phyloP scores from a whole-genome alignment of 805 yeast species.

The Scheffersomyces stipitis region DNA sequence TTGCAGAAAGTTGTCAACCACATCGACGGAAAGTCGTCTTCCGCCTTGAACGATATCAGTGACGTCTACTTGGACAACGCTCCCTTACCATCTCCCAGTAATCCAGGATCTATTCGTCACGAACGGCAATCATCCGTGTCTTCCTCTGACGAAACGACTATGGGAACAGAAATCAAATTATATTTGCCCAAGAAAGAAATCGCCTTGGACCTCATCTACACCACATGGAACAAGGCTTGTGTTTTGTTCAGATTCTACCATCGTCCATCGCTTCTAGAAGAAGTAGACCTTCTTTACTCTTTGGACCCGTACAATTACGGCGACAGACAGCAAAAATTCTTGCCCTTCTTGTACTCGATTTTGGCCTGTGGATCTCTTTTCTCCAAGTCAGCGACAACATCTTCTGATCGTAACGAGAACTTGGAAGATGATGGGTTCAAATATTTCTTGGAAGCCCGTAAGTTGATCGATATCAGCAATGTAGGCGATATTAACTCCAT shows the following conservation, averaged over 20 bases:
- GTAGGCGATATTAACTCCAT: constrained; percentile 80
- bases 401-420: constrained; percentile 27
- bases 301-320: constrained; percentile 72
- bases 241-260: constrained; percentile 84
- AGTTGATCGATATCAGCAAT: constrained; percentile 77
- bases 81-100: constrained; percentile 1
- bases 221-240: constrained; percentile 85
- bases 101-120: not conserved
- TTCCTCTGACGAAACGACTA: constrained; percentile 22
- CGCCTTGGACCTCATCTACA: constrained; percentile 67
- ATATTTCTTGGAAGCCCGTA: constrained; percentile 79
- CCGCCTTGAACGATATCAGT: constrained; percentile 22
- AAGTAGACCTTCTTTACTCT: constrained; percentile 72
- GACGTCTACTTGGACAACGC: constrained; percentile 5
- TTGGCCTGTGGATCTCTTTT: constrained; percentile 87
- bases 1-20: constrained; percentile 26
- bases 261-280: constrained; percentile 74
- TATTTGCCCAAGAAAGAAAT: constrained; percentile 74
- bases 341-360: constrained; percentile 82
- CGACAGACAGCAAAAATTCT: constrained; percentile 68
- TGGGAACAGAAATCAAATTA: constrained; percentile 53
- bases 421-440: constrained; percentile 76
- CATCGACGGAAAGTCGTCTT: constrained; percentile 21
- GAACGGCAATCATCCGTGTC: constrained; percentile 15
- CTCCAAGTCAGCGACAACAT: constrained; percentile 46